These are phyloP conservation scores for Tylopilus orsonianus DNA, from an alignment of 1,284 basidiomycete species.

Conservation along the genomic window DNA sequence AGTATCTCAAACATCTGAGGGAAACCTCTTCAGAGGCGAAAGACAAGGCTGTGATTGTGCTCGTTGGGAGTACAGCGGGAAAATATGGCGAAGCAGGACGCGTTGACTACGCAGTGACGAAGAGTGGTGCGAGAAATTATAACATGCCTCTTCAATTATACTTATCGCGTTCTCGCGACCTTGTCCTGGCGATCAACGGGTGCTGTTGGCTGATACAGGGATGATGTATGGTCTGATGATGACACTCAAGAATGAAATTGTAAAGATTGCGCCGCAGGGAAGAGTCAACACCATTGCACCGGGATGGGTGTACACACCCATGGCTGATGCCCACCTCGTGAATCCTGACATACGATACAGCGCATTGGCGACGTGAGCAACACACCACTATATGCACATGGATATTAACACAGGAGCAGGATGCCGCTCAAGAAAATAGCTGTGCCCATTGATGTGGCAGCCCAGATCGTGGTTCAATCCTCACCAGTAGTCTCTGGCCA, in stretches of 20 bases:
- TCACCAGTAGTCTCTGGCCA: constrained; percentile 67
- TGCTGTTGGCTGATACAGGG: constrained; percentile 35
- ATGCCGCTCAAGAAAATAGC: constrained; percentile 73
- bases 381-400: not conserved
- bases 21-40: constrained; percentile 39
- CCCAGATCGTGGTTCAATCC: constrained; percentile 61
- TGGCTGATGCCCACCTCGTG: constrained; percentile 51
- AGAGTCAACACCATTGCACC: constrained; percentile 71
- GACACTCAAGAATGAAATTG: constrained; percentile 76
- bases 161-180: not conserved
- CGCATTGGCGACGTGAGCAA: constrained; percentile 61
- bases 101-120: constrained; percentile 59
- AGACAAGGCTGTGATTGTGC: constrained; percentile 56
- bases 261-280: constrained; percentile 65
- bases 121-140: constrained; percentile 45
- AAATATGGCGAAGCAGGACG: constrained; percentile 70
- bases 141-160: constrained; percentile 14
- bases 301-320: constrained; percentile 67
- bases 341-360: constrained; percentile 47
- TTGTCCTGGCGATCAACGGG: too few relatives aligned
- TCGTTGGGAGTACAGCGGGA: constrained; percentile 65
- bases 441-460: constrained; percentile 59
- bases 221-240: constrained; percentile 73
- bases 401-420: constrained; percentile 34
- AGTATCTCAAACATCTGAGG: constrained; percentile 54